Percentiles rank a stretch among this genome's conserved stretches.
phyloP scores from a whole-genome alignment of 1,284 basidiomycete genomes.

The Puccinia hordei region DNA sequence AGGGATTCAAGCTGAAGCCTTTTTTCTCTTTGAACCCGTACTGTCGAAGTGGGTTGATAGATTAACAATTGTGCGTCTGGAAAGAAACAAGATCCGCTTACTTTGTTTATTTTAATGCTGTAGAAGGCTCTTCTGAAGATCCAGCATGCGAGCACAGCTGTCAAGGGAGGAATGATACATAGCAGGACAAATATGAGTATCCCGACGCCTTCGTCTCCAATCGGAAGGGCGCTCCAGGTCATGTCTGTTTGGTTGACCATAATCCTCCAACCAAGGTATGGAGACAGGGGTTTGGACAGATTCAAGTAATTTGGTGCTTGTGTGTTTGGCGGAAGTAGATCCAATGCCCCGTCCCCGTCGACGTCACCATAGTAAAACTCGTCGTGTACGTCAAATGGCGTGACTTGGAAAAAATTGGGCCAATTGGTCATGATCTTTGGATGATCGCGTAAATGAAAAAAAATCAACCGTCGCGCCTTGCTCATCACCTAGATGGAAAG shows the following conservation, averaged over 20 bases:
- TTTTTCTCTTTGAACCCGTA: constrained; percentile 52
- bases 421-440: constrained; percentile 73
- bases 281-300: constrained; percentile 67
- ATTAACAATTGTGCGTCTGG: background rate
- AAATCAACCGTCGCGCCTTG: background rate
- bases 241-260: constrained; percentile 74
- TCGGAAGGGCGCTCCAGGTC: constrained; percentile 75
- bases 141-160: constrained; percentile 75
- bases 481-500: background rate
- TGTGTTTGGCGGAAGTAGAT: constrained; percentile 83
- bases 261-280: constrained; percentile 79
- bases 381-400: constrained; percentile 82
- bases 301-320: constrained; percentile 81
- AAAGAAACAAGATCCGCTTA: background rate
- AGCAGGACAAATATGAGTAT: constrained; percentile 82
- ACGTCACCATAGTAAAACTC: constrained; percentile 81
- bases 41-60: background rate
- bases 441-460: background rate
- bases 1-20: constrained; percentile 19
- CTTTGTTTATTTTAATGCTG: constrained; percentile 84
- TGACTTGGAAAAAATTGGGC: constrained; percentile 83
- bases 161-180: constrained; percentile 76
- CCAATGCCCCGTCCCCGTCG: constrained; percentile 80
- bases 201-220: constrained; percentile 75
- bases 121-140: constrained; percentile 95